These are phyloP conservation scores for Corylus heterophylla DNA, from an alignment of 306 rosid species.

Conservation along the genomic window DNA sequence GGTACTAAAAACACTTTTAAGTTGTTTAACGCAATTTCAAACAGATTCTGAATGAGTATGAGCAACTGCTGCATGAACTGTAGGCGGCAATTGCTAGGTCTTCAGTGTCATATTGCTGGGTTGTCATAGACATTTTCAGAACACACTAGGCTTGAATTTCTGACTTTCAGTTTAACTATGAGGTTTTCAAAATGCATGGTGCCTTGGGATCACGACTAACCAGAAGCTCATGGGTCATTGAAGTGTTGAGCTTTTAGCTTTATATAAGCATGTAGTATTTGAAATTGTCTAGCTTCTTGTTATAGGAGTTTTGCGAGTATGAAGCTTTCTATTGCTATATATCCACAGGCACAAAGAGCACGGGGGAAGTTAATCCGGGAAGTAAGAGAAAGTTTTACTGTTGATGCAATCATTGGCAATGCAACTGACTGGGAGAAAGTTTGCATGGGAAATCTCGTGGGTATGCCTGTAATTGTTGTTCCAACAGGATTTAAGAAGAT, in stretches of 20 bases:
- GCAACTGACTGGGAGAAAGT: constrained; percentile 86
- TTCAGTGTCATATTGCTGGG: not conserved
- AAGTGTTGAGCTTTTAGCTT: not conserved
- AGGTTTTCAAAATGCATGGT: not conserved
- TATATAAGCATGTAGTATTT: not conserved
- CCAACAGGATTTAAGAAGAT: constrained; percentile 58
- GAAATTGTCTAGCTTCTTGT: not conserved
- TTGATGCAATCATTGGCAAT: constrained; percentile 73
- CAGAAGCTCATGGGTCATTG: not conserved
- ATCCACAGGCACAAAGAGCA: constrained; percentile 68
- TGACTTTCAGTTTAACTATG: not conserved
- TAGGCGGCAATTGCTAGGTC: not conserved
- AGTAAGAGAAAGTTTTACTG: constrained; percentile 50
- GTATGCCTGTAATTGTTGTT: constrained; percentile 66
- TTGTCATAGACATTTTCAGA: not conserved
- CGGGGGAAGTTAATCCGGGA: constrained; percentile 60
- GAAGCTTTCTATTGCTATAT: not conserved
- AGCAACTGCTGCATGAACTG: not conserved
- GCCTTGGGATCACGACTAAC: not conserved
- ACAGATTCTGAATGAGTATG: not conserved
- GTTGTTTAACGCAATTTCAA: too few relatives aligned
- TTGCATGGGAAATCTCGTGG: constrained; percentile 74
- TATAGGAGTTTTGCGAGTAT: not conserved
- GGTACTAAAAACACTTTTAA: too few relatives aligned
- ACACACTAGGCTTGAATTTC: not conserved